Evolutionary conservation across 1,139 yeast species (phyloP).

Genomic region (Diutina mesorugosa): DNA sequence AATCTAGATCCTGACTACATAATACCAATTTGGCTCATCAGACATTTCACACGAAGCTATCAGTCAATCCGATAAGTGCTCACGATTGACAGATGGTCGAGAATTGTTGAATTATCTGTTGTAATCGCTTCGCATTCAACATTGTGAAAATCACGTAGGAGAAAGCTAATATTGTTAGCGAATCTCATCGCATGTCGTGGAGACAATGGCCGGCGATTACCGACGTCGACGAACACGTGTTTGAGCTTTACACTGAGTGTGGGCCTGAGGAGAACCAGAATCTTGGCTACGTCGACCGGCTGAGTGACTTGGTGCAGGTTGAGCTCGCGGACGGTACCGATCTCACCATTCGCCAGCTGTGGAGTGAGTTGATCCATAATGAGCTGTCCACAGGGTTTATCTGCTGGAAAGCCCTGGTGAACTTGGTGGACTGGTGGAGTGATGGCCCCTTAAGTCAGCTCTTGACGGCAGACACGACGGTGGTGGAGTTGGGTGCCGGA

Average conservation of each 20-base stretch:
- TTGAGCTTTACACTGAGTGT: conserved; percentile 29
- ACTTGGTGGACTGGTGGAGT: conserved; percentile 38
- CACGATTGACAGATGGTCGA: too few species aligned
- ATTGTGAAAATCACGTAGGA: conserved; percentile 9
- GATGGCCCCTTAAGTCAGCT: conserved; percentile 12
- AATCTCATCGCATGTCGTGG: neutral
- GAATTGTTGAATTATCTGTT: too few species aligned
- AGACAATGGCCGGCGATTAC: neutral
- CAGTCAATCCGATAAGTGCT: too few species aligned
- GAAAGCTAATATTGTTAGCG: conserved; percentile 1
- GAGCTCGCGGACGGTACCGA: conserved; percentile 18
- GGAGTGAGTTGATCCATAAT: conserved; percentile 23
- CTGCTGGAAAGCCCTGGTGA: conserved; percentile 45
- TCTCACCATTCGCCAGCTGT: conserved; percentile 25
- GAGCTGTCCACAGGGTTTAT: conserved; percentile 52
- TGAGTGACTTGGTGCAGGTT: conserved; percentile 16
- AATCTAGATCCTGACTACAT: too few species aligned
- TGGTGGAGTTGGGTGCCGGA: conserved; percentile 61
- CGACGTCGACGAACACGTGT: conserved; percentile 33
- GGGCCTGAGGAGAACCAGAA: conserved; percentile 19
- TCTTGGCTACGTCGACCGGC: conserved; percentile 37
- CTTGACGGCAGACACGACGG: conserved; percentile 10
- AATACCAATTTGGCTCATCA: too few species aligned
- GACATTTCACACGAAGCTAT: too few species aligned
- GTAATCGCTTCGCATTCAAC: too few species aligned